Conservation (phyloP, 2,329 filamentous ascomycete genomes). For the Rhynchosporium secalis region DNA sequence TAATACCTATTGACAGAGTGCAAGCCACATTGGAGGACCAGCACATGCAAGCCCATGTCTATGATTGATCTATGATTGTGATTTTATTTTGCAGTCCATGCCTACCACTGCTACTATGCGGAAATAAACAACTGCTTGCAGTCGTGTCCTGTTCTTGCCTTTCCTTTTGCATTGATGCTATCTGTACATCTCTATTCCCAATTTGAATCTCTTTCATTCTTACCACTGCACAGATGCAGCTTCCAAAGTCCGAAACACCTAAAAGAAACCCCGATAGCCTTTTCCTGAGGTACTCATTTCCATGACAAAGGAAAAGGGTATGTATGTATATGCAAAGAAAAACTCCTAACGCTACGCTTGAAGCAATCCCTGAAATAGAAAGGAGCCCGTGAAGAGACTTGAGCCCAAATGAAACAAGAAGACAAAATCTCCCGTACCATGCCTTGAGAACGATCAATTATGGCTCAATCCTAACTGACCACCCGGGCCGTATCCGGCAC, state of each 20-base stretch:
- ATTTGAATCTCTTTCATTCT: not conserved
- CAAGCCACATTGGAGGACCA: too few species aligned
- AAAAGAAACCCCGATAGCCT: not conserved
- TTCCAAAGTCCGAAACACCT: slow-evolving; percentile 1
- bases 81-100: not conserved
- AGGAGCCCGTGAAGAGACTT: not conserved
- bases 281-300: not conserved
- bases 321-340: slow-evolving; percentile 18
- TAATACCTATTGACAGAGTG: too few species aligned
- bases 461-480: slow-evolving; percentile 32
- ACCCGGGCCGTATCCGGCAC: slow-evolving; percentile 33
- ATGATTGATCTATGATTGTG: not conserved
- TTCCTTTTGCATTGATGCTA: not conserved
- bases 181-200: not conserved
- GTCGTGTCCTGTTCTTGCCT: too few species aligned
- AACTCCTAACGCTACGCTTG: slow-evolving; percentile 24
- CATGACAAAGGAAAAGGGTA: slow-evolving; percentile 8
- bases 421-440: not conserved
- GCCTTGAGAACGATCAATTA: not conserved
- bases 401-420: slow-evolving; percentile 4
- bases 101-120: not conserved
- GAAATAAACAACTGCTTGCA: not conserved
- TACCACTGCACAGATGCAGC: not conserved
- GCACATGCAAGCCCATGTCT: not conserved
- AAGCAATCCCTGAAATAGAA: slow-evolving; percentile 2